Evolutionary conservation across 2,329 filamentous ascomycete genomes (phyloP).

Genomic region (Sporothrix phasma): DNA sequence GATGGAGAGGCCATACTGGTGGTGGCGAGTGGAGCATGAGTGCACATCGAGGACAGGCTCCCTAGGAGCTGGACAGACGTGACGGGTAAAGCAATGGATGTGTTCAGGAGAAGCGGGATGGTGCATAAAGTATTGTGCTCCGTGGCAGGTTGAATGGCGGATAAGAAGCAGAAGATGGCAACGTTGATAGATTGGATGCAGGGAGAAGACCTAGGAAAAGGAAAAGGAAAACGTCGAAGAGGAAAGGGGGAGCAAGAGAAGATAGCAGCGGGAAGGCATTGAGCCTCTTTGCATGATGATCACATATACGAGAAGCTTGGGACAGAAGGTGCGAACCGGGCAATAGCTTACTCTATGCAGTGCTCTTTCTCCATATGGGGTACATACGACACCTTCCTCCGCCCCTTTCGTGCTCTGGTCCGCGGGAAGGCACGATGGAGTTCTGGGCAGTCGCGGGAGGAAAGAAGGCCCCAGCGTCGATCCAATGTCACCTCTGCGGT

Average conservation of each 20-base stretch:
- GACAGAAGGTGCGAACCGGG: not conserved
- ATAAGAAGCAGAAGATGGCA: conserved; percentile 1
- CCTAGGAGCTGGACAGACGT: not conserved
- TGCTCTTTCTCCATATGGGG: not conserved
- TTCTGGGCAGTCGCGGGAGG: not conserved
- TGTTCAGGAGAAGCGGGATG: not conserved
- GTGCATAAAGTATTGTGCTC: not conserved
- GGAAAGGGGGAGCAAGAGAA: not conserved
- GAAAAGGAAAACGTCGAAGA: not conserved
- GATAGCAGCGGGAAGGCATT: no score
- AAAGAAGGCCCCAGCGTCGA: conserved; percentile 2
- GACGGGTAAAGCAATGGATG: not conserved
- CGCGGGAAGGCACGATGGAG: conserved; percentile 1
- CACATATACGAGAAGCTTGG: not conserved
- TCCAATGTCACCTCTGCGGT: conserved; percentile 7
- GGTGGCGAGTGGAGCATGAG: not conserved
- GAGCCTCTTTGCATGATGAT: no score
- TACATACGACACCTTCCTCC: no score
- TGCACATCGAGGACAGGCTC: not conserved
- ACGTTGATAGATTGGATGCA: not conserved
- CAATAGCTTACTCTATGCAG: not conserved
- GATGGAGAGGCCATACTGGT: not conserved
- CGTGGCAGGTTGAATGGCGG: not conserved
- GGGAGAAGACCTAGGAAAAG: not conserved
- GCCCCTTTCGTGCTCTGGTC: not conserved